A percentile compares a stretch with the other conserved stretches of the same genome.
Conservation (phyloP, 2,329 filamentous ascomycete genomes). For the Aurifilum marmelostoma region DNA sequence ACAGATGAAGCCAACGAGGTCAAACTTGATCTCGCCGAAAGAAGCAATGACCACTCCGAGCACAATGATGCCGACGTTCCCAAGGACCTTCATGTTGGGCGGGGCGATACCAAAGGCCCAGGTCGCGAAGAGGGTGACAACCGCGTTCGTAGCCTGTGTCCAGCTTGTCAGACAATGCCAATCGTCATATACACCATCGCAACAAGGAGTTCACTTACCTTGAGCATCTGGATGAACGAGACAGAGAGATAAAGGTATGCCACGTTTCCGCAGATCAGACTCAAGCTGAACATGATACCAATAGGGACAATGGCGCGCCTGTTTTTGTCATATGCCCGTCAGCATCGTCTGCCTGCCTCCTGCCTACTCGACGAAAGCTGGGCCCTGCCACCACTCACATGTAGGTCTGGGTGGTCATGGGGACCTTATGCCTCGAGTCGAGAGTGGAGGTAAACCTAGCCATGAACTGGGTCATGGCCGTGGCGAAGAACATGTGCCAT, state of each 20-base stretch:
- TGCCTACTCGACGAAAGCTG: not conserved
- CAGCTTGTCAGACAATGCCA: not conserved
- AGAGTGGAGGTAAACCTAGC: slow-evolving; percentile 82
- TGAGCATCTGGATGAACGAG: slow-evolving; percentile 96
- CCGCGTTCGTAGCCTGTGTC: slow-evolving; percentile 79
- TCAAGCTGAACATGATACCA: slow-evolving; percentile 87
- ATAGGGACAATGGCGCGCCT: slow-evolving; percentile 87
- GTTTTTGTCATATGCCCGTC: slow-evolving; percentile 24
- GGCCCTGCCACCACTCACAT: slow-evolving; percentile 25
- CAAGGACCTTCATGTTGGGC: slow-evolving; percentile 77
- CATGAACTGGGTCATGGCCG: slow-evolving; percentile 85
- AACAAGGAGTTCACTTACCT: slow-evolving; percentile 56
- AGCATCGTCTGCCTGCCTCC: slow-evolving; percentile 2
- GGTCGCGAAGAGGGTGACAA: slow-evolving; percentile 81
- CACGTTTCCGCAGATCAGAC: slow-evolving; percentile 88
- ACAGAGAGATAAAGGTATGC: slow-evolving; percentile 90
- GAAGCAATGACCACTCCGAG: slow-evolving; percentile 89
- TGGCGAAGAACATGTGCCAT: slow-evolving; percentile 90
- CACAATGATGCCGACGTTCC: slow-evolving; percentile 89
- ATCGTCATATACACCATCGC: not conserved
- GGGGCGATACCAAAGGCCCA: slow-evolving; percentile 81
- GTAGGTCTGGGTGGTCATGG: slow-evolving; percentile 71
- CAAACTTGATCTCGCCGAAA: slow-evolving; percentile 88
- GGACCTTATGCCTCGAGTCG: slow-evolving; percentile 87
- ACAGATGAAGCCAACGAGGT: slow-evolving; percentile 71